Evolutionary conservation across 257 asterid genomes (phyloP), one percentile per base, ranked within the genome.

Genomic region (Solanum clarkiae): DNA sequence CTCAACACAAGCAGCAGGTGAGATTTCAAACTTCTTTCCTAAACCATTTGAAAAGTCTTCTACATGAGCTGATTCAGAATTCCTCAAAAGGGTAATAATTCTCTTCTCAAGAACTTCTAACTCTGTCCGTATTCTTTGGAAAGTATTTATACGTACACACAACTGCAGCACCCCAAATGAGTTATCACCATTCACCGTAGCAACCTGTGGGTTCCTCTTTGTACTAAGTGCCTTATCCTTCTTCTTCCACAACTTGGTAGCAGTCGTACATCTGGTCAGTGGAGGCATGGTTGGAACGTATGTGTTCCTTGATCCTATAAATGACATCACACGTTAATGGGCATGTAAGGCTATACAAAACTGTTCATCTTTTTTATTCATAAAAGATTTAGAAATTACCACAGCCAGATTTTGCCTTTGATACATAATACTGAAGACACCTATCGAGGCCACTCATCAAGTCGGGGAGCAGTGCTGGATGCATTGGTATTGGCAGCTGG

Each of bases 401-500:
- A 71, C 95, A 90, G 90, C 98, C 97, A 80, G 97, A 91, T 91
- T 97, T 97, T 84, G 97, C 92, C 89, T 94, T 97, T 10, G 91
- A 90, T 80, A 90, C 96, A 80, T 93, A 97, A 83, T 95, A 92
- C 72, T 97, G 97, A 83, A 95, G 97, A 88, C 98, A 95, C 89
- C 92, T 93, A 84, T 97, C 99, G 11, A 97, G 95, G 84, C 98
- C 98, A 54, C 85, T 63, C 86, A 95, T 91, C 86, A 97, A 85
- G 87, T 95, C 98, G 0, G 98, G 99, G 65, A 97, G 98, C 80
- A 94, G 88, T 75, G 96, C 97, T 20, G 98, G 98, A 89, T 97
- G 99, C 94, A 92, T 94, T 57, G 97, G 98, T 91, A 97, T 97
- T 83, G 99, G 99, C 88, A 97, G 92, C 89, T 85, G 92, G 87